These are phyloP conservation scores for Aspergillus steynii DNA, from an alignment of 495 filamentous ascomycete genomes.

Conservation along the genomic window DNA sequence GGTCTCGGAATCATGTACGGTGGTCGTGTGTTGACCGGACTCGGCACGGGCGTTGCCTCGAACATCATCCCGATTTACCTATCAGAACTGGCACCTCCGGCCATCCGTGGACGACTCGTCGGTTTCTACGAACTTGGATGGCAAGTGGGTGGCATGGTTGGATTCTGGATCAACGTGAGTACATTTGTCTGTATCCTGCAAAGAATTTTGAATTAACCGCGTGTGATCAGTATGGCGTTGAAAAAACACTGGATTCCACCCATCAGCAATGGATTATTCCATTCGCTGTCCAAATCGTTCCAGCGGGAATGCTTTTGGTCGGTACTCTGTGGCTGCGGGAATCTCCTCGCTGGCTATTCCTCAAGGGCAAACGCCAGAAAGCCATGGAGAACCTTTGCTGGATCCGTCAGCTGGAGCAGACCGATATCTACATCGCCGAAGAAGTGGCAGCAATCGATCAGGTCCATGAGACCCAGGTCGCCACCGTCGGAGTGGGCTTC, in stretches of 20 bases:
- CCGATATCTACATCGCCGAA: conserved; percentile 66
- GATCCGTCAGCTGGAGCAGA: conserved; percentile 58
- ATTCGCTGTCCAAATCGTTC: conserved; percentile 56
- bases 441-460: conserved; percentile 63
- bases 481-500: conserved; percentile 61
- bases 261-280: conserved; percentile 58
- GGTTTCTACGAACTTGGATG: conserved; percentile 73
- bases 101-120: conserved; percentile 76
- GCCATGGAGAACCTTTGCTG: conserved; percentile 62
- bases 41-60: conserved; percentile 75
- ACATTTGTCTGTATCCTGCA: background rate
- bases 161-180: conserved; percentile 68
- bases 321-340: conserved; percentile 52
- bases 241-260: conserved; percentile 28
- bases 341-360: conserved; percentile 59
- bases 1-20: conserved; percentile 65
- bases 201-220: conserved; percentile 15
- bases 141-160: conserved; percentile 72
- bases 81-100: conserved; percentile 74
- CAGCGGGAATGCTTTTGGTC: conserved; percentile 47
- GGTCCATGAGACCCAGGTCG: conserved; percentile 55
- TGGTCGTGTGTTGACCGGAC: conserved; percentile 69
- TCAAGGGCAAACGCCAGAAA: conserved; percentile 46
- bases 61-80: conserved; percentile 78
- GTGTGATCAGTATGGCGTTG: conserved; percentile 38